Base-by-base conservation (phyloP, 2,329 filamentous ascomycete species). In the Sphaerulina populicola region DNA sequence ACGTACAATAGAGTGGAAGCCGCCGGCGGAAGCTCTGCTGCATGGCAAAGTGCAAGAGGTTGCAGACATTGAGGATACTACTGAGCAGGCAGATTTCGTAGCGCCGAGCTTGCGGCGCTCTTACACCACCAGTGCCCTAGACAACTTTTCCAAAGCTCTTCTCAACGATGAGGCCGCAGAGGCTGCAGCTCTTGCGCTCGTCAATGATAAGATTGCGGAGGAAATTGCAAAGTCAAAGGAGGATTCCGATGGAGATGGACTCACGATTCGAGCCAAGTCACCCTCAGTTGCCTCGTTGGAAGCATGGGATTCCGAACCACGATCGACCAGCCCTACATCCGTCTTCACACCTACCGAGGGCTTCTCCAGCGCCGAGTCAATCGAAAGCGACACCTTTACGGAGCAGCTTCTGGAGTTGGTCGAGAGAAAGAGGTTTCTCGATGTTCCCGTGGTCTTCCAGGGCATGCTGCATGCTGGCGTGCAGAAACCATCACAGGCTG, bases 371-470 rank as follows among this genome's bases (percentile, higher is more conserved):
- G 75, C 78, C n/a, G 76, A 78, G 33, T 78, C 83, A 4, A 79
- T 83, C 2, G 75, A 80, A 1, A 71, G 77, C 38, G 78, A 86
- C 50, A 71, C 78, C 29, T 93, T 89, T 62, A 88, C 88, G 42
- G 81, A 87, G 43, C 85, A 90, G 60, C 80, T 98, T 14, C 77
- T 82, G 47, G 81, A 83, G 62, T 79, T 97, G 44, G 83, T 84
- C 4, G 76, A 83, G 49, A 74, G 79, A 60, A 78, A 81, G 49
- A 83, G 86, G 54, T 94, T 88, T 79, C 81, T 81, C 11, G 88
- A 96, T 67, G 93, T 98, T 41, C 91, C 91, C 0, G 82, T 83
- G 36, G 82, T 93, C 3, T 98, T 98, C 67, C 88, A 96, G 75
- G 80, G 83, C 27, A 88, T 97, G 82, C 78, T 97, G 57, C 82